Conservation (phyloP, 2,329 filamentous ascomycete species). For the Pseudocercospora pini-densiflorae region DNA sequence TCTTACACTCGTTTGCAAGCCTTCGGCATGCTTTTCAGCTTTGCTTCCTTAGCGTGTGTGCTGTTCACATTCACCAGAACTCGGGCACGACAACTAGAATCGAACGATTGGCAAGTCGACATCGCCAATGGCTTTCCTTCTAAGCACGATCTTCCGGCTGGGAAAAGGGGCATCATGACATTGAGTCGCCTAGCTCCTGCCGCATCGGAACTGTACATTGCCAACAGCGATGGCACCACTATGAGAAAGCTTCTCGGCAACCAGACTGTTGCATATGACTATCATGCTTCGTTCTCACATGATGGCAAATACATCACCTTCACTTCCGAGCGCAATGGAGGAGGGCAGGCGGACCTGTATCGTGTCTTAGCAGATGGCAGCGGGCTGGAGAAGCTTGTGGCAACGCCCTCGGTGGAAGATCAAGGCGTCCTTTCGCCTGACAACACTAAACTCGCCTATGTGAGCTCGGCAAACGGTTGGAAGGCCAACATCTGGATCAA, state of each 20-base stretch:
- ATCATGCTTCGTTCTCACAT: slow-evolving; percentile 14
- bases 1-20: not conserved
- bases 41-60: not conserved
- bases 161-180: slow-evolving; percentile 10
- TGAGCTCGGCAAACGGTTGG: slow-evolving; percentile 2
- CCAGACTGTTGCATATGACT: not conserved
- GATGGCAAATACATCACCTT: slow-evolving; percentile 18
- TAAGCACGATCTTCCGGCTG: not conserved
- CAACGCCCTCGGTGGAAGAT: slow-evolving; percentile 13
- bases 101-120: not conserved
- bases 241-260: not conserved
- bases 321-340: slow-evolving; percentile 14
- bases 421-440: slow-evolving; percentile 16
- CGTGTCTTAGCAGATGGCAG: slow-evolving; percentile 9
- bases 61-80: not conserved
- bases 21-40: not conserved
- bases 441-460: slow-evolving; percentile 16
- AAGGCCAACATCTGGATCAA: slow-evolving; percentile 18
- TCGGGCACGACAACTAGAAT: not conserved
- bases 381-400: slow-evolving; percentile 8
- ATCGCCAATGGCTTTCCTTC: not conserved
- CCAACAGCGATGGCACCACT: slow-evolving; percentile 19
- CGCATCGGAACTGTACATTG: slow-evolving; percentile 5
- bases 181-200: not conserved
- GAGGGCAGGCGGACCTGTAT: slow-evolving; percentile 19